Evolutionary conservation across 768 basidiomycete species (phyloP).

Genomic region (Dendrothele bispora): DNA sequence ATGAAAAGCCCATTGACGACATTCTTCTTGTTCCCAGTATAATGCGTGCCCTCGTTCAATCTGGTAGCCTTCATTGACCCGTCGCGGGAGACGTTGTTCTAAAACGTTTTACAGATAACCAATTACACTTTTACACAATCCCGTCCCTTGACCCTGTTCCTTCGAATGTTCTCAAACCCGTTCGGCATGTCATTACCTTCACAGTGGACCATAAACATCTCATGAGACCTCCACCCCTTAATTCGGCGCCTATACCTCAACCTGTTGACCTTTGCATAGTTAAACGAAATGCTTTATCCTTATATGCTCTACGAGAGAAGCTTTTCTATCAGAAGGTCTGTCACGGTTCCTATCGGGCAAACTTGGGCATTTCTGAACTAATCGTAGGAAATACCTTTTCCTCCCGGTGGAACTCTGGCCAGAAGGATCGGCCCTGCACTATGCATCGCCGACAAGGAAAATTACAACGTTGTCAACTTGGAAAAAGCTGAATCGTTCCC

Average conservation of each 20-base stretch:
- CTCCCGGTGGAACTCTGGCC: slow-evolving; percentile 56
- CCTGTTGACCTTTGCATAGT: slow-evolving; percentile 73
- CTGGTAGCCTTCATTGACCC: too few relatives aligned
- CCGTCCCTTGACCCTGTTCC: slow-evolving; percentile 78
- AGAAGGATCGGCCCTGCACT: slow-evolving; percentile 61
- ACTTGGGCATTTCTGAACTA: too few relatives aligned
- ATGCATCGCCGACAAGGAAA: slow-evolving; percentile 71
- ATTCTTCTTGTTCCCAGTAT: slow-evolving; percentile 80
- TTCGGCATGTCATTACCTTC: slow-evolving; percentile 78
- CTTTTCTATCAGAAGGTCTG: slow-evolving; percentile 60
- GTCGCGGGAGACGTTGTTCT: background rate
- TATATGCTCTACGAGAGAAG: slow-evolving; percentile 67
- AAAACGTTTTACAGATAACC: slow-evolving; percentile 44
- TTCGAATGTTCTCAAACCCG: slow-evolving; percentile 60
- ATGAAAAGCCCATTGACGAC: slow-evolving; percentile 72
- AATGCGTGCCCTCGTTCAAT: slow-evolving; percentile 70
- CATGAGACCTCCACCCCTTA: slow-evolving; percentile 43
- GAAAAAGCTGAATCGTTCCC: slow-evolving; percentile 67
- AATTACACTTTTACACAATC: slow-evolving; percentile 76
- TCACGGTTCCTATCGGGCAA: background rate
- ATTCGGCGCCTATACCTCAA: slow-evolving; percentile 41
- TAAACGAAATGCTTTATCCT: slow-evolving; percentile 61
- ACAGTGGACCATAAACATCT: slow-evolving; percentile 81
- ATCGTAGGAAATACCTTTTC: slow-evolving; percentile 69
- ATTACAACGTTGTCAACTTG: slow-evolving; percentile 81